Evolutionary conservation across 371 early-diverging fungal genomes (phyloP).

Genomic region (Mucor ambiguus): DNA sequence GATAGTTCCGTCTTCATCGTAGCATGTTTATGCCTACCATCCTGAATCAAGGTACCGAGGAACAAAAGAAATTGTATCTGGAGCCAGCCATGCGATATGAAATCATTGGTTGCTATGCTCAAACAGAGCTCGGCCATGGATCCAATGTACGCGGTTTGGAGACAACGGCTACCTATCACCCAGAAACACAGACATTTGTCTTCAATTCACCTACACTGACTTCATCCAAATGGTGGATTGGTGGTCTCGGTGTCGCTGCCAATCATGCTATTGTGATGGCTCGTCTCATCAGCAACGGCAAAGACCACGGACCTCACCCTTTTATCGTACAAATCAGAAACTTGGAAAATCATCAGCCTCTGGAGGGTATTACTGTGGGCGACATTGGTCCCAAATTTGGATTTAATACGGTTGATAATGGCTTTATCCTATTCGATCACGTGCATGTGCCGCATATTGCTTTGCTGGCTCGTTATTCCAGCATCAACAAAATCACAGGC

Average conservation of each 20-base stretch:
- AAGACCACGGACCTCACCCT: conserved; percentile 73
- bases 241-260: conserved; percentile 81
- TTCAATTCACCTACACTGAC: conserved; percentile 79
- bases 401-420: conserved; percentile 83
- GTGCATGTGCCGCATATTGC: conserved; percentile 73
- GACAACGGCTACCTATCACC: conserved; percentile 81
- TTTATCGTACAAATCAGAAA: conserved; percentile 80
- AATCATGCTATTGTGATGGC: conserved; percentile 85
- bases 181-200: conserved; percentile 70
- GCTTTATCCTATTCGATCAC: conserved; percentile 76
- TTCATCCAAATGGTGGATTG: conserved; percentile 90
- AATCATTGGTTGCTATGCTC: conserved; percentile 81
- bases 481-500: conserved; percentile 67
- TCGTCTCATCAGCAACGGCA: conserved; percentile 69
- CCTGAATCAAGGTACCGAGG: conserved; percentile 66
- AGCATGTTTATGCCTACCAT: conserved; percentile 77
- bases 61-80: conserved; percentile 65
- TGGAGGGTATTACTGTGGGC: conserved; percentile 74
- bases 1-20: conserved; percentile 56
- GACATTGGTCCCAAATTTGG: conserved; percentile 86
- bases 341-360: conserved; percentile 60
- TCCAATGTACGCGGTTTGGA: conserved; percentile 86
- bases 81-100: conserved; percentile 64
- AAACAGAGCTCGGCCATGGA: conserved; percentile 77
- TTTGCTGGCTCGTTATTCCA: conserved; percentile 73